Percentiles rank a stretch among this genome's conserved stretches.
These are phyloP conservation scores for Fusarium austroafricanum DNA, from an alignment of 2,329 filamentous ascomycete species.

Conservation along the genomic window DNA sequence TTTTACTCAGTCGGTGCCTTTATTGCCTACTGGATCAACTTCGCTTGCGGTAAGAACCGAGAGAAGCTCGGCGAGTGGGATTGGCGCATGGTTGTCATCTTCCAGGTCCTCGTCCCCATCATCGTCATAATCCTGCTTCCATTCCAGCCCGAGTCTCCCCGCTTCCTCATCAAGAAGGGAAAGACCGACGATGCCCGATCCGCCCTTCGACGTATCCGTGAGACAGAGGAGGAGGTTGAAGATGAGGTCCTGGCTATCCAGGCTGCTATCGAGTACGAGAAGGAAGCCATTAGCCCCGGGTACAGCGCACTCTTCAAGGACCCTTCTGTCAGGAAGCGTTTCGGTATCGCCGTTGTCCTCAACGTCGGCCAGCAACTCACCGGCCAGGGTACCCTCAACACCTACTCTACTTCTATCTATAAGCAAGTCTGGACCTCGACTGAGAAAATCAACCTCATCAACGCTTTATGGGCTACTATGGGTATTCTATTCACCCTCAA, in stretches of 20 bases:
- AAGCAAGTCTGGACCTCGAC: constrained; percentile 72
- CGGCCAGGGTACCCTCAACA: constrained; percentile 78
- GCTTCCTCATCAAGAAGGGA: constrained; percentile 73
- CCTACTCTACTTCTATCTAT: constrained; percentile 79
- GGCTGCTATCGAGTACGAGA: constrained; percentile 77
- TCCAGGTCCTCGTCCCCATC: constrained; percentile 75
- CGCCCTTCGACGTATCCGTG: constrained; percentile 70
- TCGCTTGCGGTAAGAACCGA: constrained; percentile 67
- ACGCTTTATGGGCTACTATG: constrained; percentile 78
- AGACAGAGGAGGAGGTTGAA: constrained; percentile 73
- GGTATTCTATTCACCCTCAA: constrained; percentile 80
- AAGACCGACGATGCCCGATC: constrained; percentile 70
- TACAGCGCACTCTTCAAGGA: constrained; percentile 78
- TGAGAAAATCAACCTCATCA: constrained; percentile 76
- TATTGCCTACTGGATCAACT: constrained; percentile 67
- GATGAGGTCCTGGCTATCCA: constrained; percentile 73
- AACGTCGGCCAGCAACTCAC: constrained; percentile 79
- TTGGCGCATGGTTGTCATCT: constrained; percentile 78
- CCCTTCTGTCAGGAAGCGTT: constrained; percentile 73
- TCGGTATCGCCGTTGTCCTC: constrained; percentile 72
- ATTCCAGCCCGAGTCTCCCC: constrained; percentile 74
- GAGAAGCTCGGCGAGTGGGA: constrained; percentile 74
- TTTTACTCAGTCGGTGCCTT: constrained; percentile 73
- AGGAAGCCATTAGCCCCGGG: constrained; percentile 71
- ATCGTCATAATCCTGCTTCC: constrained; percentile 72